Evolutionary conservation across 2,329 filamentous ascomycete genomes (phyloP), one percentile per base, ranked within the genome.

Genomic region (Penicillium rolfsii): DNA sequence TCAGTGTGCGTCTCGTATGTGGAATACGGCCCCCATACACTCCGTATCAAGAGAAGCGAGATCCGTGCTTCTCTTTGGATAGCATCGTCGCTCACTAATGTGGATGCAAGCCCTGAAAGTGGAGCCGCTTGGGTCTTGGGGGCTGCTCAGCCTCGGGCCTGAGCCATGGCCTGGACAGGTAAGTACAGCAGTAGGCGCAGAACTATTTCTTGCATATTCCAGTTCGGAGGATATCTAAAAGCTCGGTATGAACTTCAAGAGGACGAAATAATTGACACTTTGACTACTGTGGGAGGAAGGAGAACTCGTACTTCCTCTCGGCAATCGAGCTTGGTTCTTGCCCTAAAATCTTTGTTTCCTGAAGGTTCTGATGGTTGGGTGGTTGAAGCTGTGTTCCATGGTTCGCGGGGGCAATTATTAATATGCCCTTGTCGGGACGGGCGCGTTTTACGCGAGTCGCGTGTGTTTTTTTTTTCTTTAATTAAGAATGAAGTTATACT

Each of bases 21-120:
- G 4, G 9, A 57, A 61, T 61, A 64, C 57, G 2, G 28, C 14
- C 11, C 28, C 30, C 30, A 36, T 56, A 59, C 53, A 38, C 43
- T 57, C n/a, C 46, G 64, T 66, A 66, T 58, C 35, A 54, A 62
- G 56, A 58, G 67, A 64, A 67, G 60, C 54, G 62, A 64, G 57
- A 55, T 49, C 52, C 52, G 35, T 62, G 22, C 56, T 33, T 66
- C 64, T 70, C 66, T 67, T 66, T 70, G 66, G 67, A 60, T 55
- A 26, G 24, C 59, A 55, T 24, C 9, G 40, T 55, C 48, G 55
- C 57, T 58, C 66, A 68, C 67, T 64, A 67, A 66, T 55, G 67
- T 70, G 67, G 65, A 63, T 66, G 59, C 62, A 63, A 70, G 67
- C 67, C 67, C 67, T 70, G 67, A 68, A 69, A 64, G 67, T 70